Evolutionary conservation across 2,329 filamentous ascomycete genomes (phyloP).

Genomic region (Trichoderma pleuroti): DNA sequence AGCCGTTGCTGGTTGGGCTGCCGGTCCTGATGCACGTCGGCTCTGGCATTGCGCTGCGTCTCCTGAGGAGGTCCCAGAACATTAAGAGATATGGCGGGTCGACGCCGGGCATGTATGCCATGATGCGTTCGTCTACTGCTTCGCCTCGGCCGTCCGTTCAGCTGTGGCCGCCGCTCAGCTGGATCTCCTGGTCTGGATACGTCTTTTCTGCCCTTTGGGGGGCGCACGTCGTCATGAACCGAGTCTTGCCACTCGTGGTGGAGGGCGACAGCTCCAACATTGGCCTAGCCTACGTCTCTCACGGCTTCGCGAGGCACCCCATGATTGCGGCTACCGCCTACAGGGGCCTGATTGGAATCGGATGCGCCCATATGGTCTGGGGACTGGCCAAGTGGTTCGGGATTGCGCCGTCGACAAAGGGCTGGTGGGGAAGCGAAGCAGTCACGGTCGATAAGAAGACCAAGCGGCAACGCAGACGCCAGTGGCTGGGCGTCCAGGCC

Average conservation of each 20-base stretch:
- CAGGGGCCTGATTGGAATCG: conserved; percentile 60
- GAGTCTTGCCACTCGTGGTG: conserved; percentile 67
- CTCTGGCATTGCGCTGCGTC: conserved; percentile 72
- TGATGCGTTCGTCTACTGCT: conserved; percentile 31
- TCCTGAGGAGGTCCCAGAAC: conserved; percentile 69
- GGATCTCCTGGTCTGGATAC: conserved; percentile 72
- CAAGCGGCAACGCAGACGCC: conserved; percentile 55
- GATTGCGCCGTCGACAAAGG: conserved; percentile 55
- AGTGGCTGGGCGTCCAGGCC: conserved; percentile 70
- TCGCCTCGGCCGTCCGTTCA: conserved; percentile 28
- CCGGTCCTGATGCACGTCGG: conserved; percentile 73
- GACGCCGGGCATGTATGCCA: conserved; percentile 48
- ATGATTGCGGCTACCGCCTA: conserved; percentile 67
- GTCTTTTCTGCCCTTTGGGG: conserved; percentile 60
- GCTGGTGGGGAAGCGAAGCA: conserved; percentile 42
- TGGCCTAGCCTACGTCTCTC: conserved; percentile 76
- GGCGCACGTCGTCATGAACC: conserved; percentile 72
- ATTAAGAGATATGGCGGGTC: conserved; percentile 72
- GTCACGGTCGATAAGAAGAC: conserved; percentile 47
- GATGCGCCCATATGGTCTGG: conserved; percentile 77
- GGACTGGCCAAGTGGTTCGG: conserved; percentile 81
- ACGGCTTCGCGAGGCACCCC: conserved; percentile 75
- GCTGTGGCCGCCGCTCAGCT: conserved; percentile 67
- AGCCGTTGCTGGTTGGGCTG: conserved; percentile 73
- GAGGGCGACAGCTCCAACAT: conserved; percentile 87